Base-by-base conservation (phyloP, 345 rosid species). In the Dipteronia sinensis region DNA sequence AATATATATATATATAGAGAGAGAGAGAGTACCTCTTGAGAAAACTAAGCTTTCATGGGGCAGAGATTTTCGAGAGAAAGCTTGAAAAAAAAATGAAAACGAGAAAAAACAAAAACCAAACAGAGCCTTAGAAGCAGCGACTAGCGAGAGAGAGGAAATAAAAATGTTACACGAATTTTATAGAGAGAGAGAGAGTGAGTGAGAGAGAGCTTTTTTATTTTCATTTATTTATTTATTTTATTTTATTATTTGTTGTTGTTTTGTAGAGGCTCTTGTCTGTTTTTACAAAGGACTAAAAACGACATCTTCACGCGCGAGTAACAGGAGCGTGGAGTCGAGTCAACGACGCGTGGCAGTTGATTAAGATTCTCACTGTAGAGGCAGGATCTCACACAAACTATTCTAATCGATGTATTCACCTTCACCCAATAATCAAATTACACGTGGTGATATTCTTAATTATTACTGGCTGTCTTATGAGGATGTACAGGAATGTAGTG, bases 11-110 rank as follows among this genome's bases (percentile, higher is more conserved):
- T 16, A 65, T 27, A 62, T 53, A 69, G 58, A 46, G 68, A 76
- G n/a, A n/a, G 56, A 73, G 65, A 58, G 44, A 40, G 46, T 64
- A 78, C 83, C 84, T 82, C 77, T 77, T 59, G 72, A 68, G 67
- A 74, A 73, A 80, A 80, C 80, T 80, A 74, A 72, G 62, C 47
- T 75, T 77, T 82, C 84, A 84, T 80, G 84, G 83, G 84, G 83
- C 81, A 3, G 75, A 76, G 46, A 20, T n/a, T 55, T 74, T 56
- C 20, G 29, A 55, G 53, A 47, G 46, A 29, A 31, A 9, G 51
- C 12, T 38, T 51, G 13, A 29, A 34, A 4, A 34, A 34, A 34
- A 34, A 34, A 5, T 5, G 38, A 34, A 34, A 4, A 34, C 38
- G 38, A 34, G 6, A 5, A 34, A 34, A 34, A 17, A 47, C 10